Evolutionary conservation across 2,329 filamentous ascomycete genomes (phyloP), one percentile per base, ranked within the genome.

Genomic region (Pestalotiopsis sp.): DNA sequence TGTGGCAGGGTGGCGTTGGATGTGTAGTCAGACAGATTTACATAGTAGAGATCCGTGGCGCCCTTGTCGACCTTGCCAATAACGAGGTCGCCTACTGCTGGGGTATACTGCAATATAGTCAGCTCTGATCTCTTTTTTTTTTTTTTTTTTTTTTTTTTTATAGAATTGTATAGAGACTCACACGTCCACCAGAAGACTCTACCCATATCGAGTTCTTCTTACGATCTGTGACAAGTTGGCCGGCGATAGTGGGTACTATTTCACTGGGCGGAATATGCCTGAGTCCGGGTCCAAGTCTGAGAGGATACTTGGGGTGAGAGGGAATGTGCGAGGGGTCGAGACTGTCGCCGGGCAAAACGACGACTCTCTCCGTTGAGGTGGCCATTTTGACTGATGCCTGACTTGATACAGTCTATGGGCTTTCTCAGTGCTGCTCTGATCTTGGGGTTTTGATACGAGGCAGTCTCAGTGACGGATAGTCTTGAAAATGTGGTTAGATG

Each of bases 1-100:
- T 97, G 93, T 0, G 93, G 94, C 1, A 98, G 89, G 20, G 93
- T 84, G 1, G 93, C 94, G 63, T 80, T 80, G 68, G 87, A 82
- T 2, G 87, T 87, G 77, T 90, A 87, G 67, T 90, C 85, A 36
- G 93, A 92, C 66, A 98, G 86, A 73, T 87, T 86, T 79, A 94
- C 94, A 80, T 92, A 91, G 85, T 93, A 98, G 78, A 88, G 87
- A 74, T 98, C 96, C 68, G 86, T 85, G 64, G 90, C 87, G 67
- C 90, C 91, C 79, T 91, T 92, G 76, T 93, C 89, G 74, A 98
- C 86, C 72, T 93, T 94, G 69, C 93, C 95, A 77, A 99, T 93
- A 72, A 98, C 91, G 62, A 97, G 89, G 80, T 99, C 96, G 77
- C 92, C 91, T n/a, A 87, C 83, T 20, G 90, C 87, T 13, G 96